phyloP scores from a whole-genome alignment of 176 grass and related monocot genomes.

The Miscanthus lutarioriparius region DNA sequence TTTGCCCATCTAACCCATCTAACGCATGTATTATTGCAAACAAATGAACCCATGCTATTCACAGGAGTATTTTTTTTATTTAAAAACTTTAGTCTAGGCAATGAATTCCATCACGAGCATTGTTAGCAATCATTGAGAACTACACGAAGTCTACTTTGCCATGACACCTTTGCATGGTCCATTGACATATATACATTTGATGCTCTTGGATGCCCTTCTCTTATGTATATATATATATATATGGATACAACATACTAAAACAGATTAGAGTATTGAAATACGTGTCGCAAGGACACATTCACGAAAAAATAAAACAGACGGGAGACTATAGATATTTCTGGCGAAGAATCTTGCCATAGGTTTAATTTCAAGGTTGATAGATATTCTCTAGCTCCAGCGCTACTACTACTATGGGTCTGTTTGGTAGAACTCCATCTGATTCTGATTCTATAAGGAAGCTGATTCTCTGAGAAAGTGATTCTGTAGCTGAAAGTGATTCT shows the following conservation, averaged over 20 bases:
- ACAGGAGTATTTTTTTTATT: background rate
- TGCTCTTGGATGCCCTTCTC: too few species aligned
- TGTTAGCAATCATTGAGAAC: background rate
- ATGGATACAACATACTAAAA: too few species aligned
- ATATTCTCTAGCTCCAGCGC: background rate
- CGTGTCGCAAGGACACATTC: too few species aligned
- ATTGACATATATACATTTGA: background rate
- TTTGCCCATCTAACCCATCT: slow-evolving; percentile 14
- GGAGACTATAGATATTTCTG: background rate
- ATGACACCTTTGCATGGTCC: background rate
- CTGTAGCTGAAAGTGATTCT: too few species aligned
- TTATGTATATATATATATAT: too few species aligned
- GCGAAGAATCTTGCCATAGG: background rate
- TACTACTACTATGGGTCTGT: background rate
- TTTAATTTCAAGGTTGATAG: background rate
- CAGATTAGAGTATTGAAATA: background rate
- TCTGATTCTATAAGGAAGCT: too few species aligned
- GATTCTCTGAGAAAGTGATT: too few species aligned
- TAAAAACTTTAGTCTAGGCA: background rate
- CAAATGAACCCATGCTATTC: background rate
- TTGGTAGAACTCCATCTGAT: too few species aligned
- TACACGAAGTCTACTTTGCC: background rate
- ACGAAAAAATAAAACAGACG: too few species aligned
- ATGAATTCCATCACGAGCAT: background rate
- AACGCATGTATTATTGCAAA: background rate